Evolutionary conservation across 2,329 filamentous ascomycete species (phyloP), one percentile per base, ranked within the genome.

Genomic region (Canariomyces notabilis): DNA sequence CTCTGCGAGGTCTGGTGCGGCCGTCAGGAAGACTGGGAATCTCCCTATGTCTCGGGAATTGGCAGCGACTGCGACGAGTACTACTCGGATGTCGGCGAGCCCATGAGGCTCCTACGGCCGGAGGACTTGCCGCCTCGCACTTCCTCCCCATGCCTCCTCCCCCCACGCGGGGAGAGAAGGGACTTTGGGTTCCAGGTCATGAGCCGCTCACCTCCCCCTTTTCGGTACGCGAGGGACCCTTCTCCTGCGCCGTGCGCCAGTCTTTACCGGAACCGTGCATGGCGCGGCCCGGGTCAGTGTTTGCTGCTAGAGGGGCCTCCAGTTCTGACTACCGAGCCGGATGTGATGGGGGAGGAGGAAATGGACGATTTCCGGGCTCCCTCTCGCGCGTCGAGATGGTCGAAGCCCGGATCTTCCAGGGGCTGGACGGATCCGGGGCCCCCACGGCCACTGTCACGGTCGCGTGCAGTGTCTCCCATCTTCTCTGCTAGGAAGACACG

Each of bases 1-100:
- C 33, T 55, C 8, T 58, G 54, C 34, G 56, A 58, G n/a, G 52
- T 58, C 29, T 58, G 56, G 56, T 49, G 46, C 12, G 56, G 55
- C 26, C 40, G 42, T 15, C 41, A 51, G 8, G 51, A 49, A n/a
- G 56, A 58, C 39, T 58, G 56, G 56, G 56, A 58, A 32, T 57
- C 55, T 8, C 56, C 56, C 12, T 58, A 56, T 32, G 31, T 22
- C 18, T 55, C 54, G 3, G 45, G 41, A 29, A 34, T 39, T 33
- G 52, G 53, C 9, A 37, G 16, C 23, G 36, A 34, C 34, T 40
- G 19, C 22, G 49, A 44, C 19, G 46, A 49, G 7, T 20, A 32
- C 12, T 42, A 53, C 14, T 41, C 48, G 18, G 48, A 38, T n/a
- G 11, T 34, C 37, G 44, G 42, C 2, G 34, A 42, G 41, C 40